A percentile compares a stretch with the other conserved stretches of the same genome.
Conservation (phyloP, 2,329 filamentous ascomycete genomes). For the Colletotrichum paranaense region DNA sequence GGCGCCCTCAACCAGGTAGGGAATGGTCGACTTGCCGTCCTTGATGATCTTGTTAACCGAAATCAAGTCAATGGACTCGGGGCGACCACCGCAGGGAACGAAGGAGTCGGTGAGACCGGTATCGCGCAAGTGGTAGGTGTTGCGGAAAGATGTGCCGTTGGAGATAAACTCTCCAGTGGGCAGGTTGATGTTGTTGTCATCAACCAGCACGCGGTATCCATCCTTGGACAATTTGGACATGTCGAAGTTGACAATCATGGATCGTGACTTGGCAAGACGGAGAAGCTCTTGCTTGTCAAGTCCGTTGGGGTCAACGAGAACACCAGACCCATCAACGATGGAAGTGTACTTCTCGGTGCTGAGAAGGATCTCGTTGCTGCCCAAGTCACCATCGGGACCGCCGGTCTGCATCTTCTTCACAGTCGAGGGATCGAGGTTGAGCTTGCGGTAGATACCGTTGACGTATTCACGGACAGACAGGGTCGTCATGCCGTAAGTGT, state of each 20-base stretch:
- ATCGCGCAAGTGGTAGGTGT: constrained; percentile 92
- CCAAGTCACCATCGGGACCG: constrained; percentile 94
- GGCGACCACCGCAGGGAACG: constrained; percentile 95
- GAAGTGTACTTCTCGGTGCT: constrained; percentile 95
- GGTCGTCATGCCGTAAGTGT: constrained; percentile 97
- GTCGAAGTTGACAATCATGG: constrained; percentile 93
- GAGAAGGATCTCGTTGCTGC: constrained; percentile 96
- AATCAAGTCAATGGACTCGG: constrained; percentile 94
- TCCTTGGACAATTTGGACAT: constrained; percentile 84
- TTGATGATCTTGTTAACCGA: constrained; percentile 89
- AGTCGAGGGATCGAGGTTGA: constrained; percentile 85
- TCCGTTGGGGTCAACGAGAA: constrained; percentile 92
- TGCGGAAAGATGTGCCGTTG: constrained; percentile 96
- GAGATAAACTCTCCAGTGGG: constrained; percentile 87
- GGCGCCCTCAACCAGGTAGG: constrained; percentile 97
- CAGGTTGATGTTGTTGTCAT: constrained; percentile 89
- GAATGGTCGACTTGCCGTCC: constrained; percentile 86
- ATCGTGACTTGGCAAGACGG: constrained; percentile 85
- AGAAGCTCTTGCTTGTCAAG: constrained; percentile 86
- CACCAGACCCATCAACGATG: constrained; percentile 96
- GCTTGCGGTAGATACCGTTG: constrained; percentile 95
- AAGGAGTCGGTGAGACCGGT: constrained; percentile 85
- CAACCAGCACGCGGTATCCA: constrained; percentile 92
- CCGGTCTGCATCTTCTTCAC: constrained; percentile 97
- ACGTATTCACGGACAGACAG: constrained; percentile 96